A percentile compares a stretch with the other conserved stretches of the same genome.
Evolutionary conservation across 768 basidiomycete genomes (phyloP).

Genomic region (Kockovaella imperatae): DNA sequence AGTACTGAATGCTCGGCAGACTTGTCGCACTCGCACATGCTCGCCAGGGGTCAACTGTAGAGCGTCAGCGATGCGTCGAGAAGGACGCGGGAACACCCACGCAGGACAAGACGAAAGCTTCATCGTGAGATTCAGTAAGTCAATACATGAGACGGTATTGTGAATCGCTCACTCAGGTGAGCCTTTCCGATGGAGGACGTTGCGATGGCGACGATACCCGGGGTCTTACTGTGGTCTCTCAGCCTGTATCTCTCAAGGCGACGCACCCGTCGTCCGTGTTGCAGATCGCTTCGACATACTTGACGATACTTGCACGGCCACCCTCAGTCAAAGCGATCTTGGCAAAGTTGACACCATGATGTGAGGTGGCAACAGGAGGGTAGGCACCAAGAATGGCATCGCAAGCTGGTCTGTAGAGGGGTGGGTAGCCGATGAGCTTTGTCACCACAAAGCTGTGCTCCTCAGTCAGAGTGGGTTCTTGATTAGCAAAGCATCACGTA

Average conservation of each 20-base stretch:
- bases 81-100: conserved; percentile 5
- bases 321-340: conserved; percentile 32
- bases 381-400: conserved; percentile 34
- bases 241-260: not conserved
- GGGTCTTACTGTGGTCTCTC: conserved; percentile 19
- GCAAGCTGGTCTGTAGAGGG: conserved; percentile 18
- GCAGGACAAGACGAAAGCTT: conserved; percentile 22
- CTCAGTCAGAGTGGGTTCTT: not conserved
- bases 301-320: conserved; percentile 20
- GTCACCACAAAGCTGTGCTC: conserved; percentile 35
- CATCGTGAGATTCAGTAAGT: too few species aligned
- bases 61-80: not conserved
- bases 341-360: conserved; percentile 41
- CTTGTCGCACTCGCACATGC: conserved; percentile 26
- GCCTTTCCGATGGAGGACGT: conserved; percentile 34
- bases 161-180: conserved; percentile 24
- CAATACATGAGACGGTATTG: too few species aligned
- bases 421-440: conserved; percentile 32
- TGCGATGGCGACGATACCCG: conserved; percentile 39
- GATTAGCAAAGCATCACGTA: conserved; percentile 9
- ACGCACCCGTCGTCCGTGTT: conserved; percentile 28
- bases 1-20: conserved; percentile 30
- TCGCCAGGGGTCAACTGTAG: conserved; percentile 25
- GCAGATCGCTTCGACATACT: conserved; percentile 36
- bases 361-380: conserved; percentile 35